phyloP scores from a whole-genome alignment of 495 filamentous ascomycete genomes.

The Aspergillus sparsus region DNA sequence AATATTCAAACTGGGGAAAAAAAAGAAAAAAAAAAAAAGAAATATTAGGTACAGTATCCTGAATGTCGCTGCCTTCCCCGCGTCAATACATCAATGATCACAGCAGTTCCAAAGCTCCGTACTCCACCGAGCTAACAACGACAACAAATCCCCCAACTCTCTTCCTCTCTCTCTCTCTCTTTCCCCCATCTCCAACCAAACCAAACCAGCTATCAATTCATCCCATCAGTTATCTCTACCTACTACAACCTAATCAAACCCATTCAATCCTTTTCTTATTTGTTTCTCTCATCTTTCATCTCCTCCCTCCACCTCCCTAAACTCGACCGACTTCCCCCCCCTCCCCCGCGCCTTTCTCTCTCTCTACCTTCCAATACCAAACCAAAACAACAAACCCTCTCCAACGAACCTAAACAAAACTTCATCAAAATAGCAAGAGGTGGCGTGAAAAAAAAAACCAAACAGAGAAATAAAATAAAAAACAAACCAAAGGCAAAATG shows the following conservation, averaged over 20 bases:
- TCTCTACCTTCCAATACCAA: neutral
- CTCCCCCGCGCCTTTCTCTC: neutral
- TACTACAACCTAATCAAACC: neutral
- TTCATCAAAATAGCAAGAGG: conserved; percentile 8
- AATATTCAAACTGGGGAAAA: neutral
- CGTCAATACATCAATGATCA: neutral
- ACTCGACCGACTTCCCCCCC: too few relatives aligned
- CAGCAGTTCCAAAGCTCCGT: conserved; percentile 2
- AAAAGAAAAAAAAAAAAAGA: neutral
- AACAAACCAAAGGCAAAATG: conserved; percentile 42
- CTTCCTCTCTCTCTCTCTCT: neutral
- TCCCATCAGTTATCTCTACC: too few relatives aligned
- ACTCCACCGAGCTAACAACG: conserved; percentile 8
- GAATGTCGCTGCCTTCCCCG: conserved; percentile 9
- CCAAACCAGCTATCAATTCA: neutral
- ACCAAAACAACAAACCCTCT: conserved; percentile 9
- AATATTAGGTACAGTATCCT: neutral
- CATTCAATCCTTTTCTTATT: neutral
- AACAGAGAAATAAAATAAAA: neutral
- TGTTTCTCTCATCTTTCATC: neutral
- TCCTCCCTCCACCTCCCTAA: too few relatives aligned
- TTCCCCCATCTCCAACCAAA: neutral
- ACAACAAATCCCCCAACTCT: neutral
- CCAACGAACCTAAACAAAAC: conserved; percentile 7
- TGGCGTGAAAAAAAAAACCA: neutral